Evolutionary conservation across 345 rosid species (phyloP).

Genomic region (Citropsis articulata): DNA sequence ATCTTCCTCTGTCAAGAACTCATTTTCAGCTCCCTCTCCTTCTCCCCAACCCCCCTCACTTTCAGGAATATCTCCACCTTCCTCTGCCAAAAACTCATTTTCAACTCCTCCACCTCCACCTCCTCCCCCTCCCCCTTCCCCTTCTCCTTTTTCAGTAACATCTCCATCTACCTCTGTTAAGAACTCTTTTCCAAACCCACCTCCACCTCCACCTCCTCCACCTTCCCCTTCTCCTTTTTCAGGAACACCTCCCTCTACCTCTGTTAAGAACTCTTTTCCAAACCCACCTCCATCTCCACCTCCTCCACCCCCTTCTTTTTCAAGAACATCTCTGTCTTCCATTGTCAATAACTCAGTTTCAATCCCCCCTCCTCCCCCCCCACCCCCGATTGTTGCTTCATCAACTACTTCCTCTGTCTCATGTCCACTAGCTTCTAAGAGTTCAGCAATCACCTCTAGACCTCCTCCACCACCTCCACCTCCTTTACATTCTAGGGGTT

Average conservation of each 20-base stretch:
- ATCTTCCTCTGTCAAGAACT: conserved; percentile 13
- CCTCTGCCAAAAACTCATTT: conserved; percentile 8
- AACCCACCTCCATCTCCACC: conserved; percentile 12
- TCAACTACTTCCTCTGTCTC: conserved; percentile 24
- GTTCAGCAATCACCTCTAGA: conserved; percentile 13
- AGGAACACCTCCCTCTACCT: too few relatives aligned
- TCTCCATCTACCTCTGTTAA: conserved; percentile 9
- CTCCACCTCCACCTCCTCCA: conserved; percentile 19
- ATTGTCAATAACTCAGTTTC: conserved; percentile 6
- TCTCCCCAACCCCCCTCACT: conserved; percentile 17
- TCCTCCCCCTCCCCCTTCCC: background rate
- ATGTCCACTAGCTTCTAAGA: conserved; percentile 23
- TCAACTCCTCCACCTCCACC: conserved; percentile 24
- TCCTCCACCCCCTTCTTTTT: conserved; percentile 8
- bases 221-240: conserved; percentile 2
- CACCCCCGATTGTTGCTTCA: conserved; percentile 21
- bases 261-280: conserved; percentile 2
- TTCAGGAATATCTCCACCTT: conserved; percentile 3
- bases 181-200: conserved; percentile 12
- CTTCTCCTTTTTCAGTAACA: too few relatives aligned
- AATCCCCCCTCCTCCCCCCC: conserved; percentile 27
- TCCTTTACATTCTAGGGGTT: conserved; percentile 26
- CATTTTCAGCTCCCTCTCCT: conserved; percentile 22
- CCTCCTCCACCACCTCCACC: conserved; percentile 59
- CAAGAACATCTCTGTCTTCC: conserved; percentile 10